Percentiles rank a stretch among this genome's conserved stretches.
phyloP scores from a whole-genome alignment of 2,329 filamentous ascomycete species.

The Scopulariopsis brevicaulis region DNA sequence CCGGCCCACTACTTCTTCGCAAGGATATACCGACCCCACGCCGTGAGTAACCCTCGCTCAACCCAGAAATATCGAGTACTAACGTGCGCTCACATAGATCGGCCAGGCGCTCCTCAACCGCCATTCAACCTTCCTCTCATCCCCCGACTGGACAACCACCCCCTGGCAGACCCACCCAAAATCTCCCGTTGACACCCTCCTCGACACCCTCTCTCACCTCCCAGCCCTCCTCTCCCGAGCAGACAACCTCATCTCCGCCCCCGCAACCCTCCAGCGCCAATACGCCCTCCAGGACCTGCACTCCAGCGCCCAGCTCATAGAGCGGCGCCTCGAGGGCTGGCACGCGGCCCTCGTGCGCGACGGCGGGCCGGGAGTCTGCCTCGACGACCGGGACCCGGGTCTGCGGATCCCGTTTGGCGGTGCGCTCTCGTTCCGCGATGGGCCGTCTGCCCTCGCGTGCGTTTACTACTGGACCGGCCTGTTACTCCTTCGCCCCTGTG shows the following conservation, averaged over 20 bases:
- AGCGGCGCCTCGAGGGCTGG: constrained; percentile 37
- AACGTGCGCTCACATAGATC: constrained; percentile 24
- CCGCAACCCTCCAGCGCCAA: constrained; percentile 27
- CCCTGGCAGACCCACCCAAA: constrained; percentile 43
- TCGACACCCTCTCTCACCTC: constrained; percentile 36
- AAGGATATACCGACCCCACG: constrained; percentile 36
- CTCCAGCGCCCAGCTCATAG: constrained; percentile 31
- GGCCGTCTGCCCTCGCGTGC: constrained; percentile 31
- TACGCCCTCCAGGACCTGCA: constrained; percentile 36
- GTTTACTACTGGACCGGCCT: constrained; percentile 43
- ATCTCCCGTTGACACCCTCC: constrained; percentile 35
- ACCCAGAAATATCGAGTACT: background rate
- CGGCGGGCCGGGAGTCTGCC: constrained; percentile 22
- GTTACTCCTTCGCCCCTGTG: constrained; percentile 34
- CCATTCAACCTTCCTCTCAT: constrained; percentile 36
- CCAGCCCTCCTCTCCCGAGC: constrained; percentile 33
- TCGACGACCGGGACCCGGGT: background rate
- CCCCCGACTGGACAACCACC: constrained; percentile 35
- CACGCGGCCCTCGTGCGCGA: constrained; percentile 16
- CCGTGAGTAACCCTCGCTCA: background rate
- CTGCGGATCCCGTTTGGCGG: constrained; percentile 29
- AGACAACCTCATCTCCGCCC: constrained; percentile 27
- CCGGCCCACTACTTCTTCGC: constrained; percentile 48
- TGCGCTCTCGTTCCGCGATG: constrained; percentile 31
- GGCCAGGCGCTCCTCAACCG: constrained; percentile 36